These are phyloP conservation scores for Brasilioporus rufonigricans DNA, from an alignment of 768 basidiomycete genomes.

Conservation along the genomic window DNA sequence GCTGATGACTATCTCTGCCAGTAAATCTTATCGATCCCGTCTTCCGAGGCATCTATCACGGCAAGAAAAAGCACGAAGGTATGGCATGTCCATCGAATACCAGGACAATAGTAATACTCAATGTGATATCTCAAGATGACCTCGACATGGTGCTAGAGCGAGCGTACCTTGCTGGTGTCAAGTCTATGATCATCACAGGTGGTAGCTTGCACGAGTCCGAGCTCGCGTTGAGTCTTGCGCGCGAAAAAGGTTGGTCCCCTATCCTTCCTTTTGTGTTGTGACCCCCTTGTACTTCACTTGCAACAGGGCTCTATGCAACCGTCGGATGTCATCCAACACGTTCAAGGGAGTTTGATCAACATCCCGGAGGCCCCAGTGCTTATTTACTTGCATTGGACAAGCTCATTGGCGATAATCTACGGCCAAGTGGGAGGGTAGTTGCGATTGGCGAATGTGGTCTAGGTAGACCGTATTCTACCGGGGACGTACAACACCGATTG, in stretches of 20 bases:
- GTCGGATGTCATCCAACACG: slow-evolving; percentile 82
- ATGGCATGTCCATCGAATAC: slow-evolving; percentile 1
- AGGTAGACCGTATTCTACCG: slow-evolving; percentile 38
- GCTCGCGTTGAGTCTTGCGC: slow-evolving; percentile 59
- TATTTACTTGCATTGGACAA: slow-evolving; percentile 61
- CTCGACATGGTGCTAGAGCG: slow-evolving; percentile 56
- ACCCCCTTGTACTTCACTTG: background rate
- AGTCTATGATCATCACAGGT: slow-evolving; percentile 75
- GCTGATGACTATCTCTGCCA: slow-evolving; percentile 18
- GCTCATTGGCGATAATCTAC: slow-evolving; percentile 47
- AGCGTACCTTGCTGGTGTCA: slow-evolving; percentile 57
- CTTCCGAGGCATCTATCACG: slow-evolving; percentile 51
- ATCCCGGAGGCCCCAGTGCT: slow-evolving; percentile 51
- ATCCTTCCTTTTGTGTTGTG: background rate
- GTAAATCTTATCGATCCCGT: slow-evolving; percentile 58
- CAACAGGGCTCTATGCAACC: slow-evolving; percentile 63
- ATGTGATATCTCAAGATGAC: slow-evolving; percentile 47
- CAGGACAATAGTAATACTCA: background rate
- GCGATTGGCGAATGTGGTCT: slow-evolving; percentile 81
- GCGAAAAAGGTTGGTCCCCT: slow-evolving; percentile 42
- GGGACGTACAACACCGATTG: background rate
- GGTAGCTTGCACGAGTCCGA: slow-evolving; percentile 64
- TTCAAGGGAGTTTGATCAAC: slow-evolving; percentile 61
- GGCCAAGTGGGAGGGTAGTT: slow-evolving; percentile 57
- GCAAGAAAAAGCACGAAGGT: slow-evolving; percentile 52